Evolutionary conservation across 2,329 filamentous ascomycete species (phyloP).

Genomic region (Amphichorda felina): DNA sequence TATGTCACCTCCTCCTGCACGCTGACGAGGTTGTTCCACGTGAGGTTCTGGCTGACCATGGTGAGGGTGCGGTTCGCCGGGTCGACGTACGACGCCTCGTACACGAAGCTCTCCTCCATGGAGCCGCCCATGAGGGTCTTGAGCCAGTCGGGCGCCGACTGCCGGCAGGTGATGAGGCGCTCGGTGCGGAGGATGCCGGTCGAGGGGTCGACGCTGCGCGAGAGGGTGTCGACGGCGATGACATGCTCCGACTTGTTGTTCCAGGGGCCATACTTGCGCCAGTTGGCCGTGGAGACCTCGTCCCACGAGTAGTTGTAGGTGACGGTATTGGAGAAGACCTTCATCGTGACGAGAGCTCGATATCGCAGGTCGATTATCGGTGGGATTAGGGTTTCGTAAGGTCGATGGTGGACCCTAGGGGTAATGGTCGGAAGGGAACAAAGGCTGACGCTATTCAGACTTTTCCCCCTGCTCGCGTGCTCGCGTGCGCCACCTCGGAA

Average conservation of each 20-base stretch:
- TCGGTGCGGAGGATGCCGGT: constrained; percentile 51
- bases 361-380: neutral
- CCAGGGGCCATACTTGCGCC: constrained; percentile 98
- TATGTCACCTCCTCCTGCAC: constrained; percentile 92
- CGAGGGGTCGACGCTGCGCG: constrained; percentile 45
- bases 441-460: neutral
- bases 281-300: constrained; percentile 94
- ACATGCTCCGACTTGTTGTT: constrained; percentile 98
- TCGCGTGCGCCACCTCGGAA: too few relatives aligned
- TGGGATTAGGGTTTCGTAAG: neutral
- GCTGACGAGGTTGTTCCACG: constrained; percentile 78
- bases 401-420: too few relatives aligned
- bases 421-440: neutral
- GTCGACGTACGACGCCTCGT: constrained; percentile 93
- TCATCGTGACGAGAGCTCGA: constrained; percentile 49
- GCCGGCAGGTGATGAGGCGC: constrained; percentile 50
- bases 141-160: constrained; percentile 66
- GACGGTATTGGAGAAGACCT: constrained; percentile 83
- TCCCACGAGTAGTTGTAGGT: constrained; percentile 98
- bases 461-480: constrained; percentile 1
- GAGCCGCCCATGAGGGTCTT: constrained; percentile 62
- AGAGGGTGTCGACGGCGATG: constrained; percentile 85
- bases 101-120: constrained; percentile 75
- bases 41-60: constrained; percentile 93
- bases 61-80: constrained; percentile 74